These are phyloP conservation scores for Phytopythium litorale DNA, from an alignment of 352 stramenopile species.

Conservation along the genomic window DNA sequence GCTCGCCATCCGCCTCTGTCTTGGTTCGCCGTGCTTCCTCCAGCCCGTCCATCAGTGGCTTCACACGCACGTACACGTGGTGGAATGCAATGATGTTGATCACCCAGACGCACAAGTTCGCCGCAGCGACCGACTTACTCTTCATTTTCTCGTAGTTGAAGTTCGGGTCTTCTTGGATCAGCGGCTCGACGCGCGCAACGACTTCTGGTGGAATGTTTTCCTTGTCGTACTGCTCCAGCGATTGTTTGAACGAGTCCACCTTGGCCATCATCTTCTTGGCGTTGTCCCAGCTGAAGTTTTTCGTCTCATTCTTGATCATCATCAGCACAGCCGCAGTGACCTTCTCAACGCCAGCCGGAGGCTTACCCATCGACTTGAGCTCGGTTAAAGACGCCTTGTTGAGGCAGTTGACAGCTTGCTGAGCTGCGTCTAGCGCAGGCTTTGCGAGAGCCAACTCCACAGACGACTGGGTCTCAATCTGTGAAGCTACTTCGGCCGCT, in stretches of 20 bases:
- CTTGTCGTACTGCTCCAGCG: conserved; percentile 89
- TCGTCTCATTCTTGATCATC: conserved; percentile 92
- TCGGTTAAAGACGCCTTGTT: conserved; percentile 89
- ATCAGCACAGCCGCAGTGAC: conserved; percentile 89
- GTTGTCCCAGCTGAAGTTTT: conserved; percentile 94
- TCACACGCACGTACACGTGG: conserved; percentile 92
- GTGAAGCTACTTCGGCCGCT: conserved; percentile 58
- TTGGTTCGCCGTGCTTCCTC: conserved; percentile 79
- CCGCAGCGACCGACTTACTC: conserved; percentile 87
- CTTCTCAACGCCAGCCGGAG: conserved; percentile 84
- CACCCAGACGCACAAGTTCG: conserved; percentile 92
- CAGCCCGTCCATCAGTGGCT: conserved; percentile 92
- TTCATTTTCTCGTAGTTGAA: conserved; percentile 95
- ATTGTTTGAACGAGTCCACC: conserved; percentile 90
- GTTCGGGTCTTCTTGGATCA: conserved; percentile 86
- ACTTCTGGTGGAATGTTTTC: conserved; percentile 90
- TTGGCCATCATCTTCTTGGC: conserved; percentile 97
- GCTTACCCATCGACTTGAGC: conserved; percentile 87
- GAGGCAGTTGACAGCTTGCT: conserved; percentile 87
- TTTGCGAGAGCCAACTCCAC: conserved; percentile 77
- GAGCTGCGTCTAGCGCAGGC: conserved; percentile 74
- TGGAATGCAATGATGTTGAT: conserved; percentile 93
- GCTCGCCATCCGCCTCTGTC: conserved; percentile 69
- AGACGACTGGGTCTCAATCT: conserved; percentile 66
- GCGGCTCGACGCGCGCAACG: conserved; percentile 74